A percentile compares a stretch with the other conserved stretches of the same genome.
Evolutionary conservation across 495 filamentous ascomycete genomes (phyloP).

Genomic region (Astrothelium subdiscretum): DNA sequence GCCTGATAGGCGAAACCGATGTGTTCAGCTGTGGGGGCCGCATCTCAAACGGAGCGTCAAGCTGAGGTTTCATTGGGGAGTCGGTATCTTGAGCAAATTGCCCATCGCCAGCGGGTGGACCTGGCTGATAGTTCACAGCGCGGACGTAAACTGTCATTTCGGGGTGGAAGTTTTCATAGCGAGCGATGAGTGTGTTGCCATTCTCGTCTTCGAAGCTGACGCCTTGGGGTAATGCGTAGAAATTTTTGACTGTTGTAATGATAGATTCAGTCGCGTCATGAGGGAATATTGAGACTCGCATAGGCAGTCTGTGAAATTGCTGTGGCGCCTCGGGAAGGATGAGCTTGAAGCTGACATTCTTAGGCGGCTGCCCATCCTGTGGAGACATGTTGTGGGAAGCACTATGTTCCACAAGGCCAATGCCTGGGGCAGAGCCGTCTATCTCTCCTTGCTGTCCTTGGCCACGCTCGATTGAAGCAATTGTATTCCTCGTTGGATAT

Average conservation of each 20-base stretch:
- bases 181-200: conserved; percentile 79
- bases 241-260: conserved; percentile 92
- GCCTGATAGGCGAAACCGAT: conserved; percentile 49
- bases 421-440: neutral
- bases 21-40: conserved; percentile 38
- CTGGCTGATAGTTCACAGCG: conserved; percentile 49
- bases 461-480: neutral
- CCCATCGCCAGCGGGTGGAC: conserved; percentile 1
- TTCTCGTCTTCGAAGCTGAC: conserved; percentile 85
- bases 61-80: conserved; percentile 27
- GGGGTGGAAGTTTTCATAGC: conserved; percentile 85
- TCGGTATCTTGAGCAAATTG: conserved; percentile 14
- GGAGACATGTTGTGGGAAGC: conserved; percentile 36
- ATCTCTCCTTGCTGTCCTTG: neutral
- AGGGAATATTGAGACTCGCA: conserved; percentile 82
- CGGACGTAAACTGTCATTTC: conserved; percentile 85
- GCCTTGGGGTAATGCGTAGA: conserved; percentile 85
- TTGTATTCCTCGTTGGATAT: conserved; percentile 23
- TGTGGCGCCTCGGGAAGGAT: conserved; percentile 62
- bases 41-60: conserved; percentile 30
- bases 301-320: conserved; percentile 66
- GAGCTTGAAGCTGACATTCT: conserved; percentile 77
- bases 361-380: conserved; percentile 42
- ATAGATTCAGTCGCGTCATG: conserved; percentile 95
- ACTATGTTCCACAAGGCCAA: neutral